Base-by-base conservation (phyloP, 2,329 filamentous ascomycete genomes). In the Stemphylium vesicarium region DNA sequence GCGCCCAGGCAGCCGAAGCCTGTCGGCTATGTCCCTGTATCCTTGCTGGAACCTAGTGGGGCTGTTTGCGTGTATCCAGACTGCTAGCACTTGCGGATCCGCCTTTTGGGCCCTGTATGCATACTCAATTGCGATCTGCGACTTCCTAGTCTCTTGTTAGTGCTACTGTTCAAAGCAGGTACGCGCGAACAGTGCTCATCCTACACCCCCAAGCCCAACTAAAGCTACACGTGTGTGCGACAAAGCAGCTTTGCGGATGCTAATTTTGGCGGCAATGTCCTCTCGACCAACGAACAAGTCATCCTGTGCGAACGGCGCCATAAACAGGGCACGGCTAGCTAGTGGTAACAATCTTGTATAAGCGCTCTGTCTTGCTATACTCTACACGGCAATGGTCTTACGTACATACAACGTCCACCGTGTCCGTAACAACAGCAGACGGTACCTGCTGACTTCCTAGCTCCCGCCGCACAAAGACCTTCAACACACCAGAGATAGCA, bases 401-500 rank as follows among this genome's bases (percentile, higher is more conserved):
- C 56, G 47, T 59, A 59, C 51, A 52, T 13, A 41, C 37, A 39
- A 18, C 9, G 35, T 50, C 35, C 16, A n/a, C 18, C 33, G 26
- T 4, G 37, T 48, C 24, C 6, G n/a, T 26, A 33, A 26, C 18
- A 46, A 31, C 22, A 10, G 15, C 20, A 16, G 12, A 9, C 12
- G 4, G 32, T 20, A 31, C 35, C 38, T 33, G 46, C 39, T 49
- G 39, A 39, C 36, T 42, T 22, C 35, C 49, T 29, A 56, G 50
- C 24, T 58, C 26, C 37, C 57, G 49, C 33, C 41, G 31, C 15
- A 58, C 39, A 50, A 66, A 73, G 22, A 63, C 50, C 56, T 67
- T 65, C 20, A 76, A 56, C 3, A 75, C 68, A 20, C 65, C 61
- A 32, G 48, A 47, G 47, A 76, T 62, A 26, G 60, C 63, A 47